Percentiles rank a stretch among this genome's conserved stretches.
Evolutionary conservation across 2,329 filamentous ascomycete genomes (phyloP).

Genomic region (Talaromyces sp.): DNA sequence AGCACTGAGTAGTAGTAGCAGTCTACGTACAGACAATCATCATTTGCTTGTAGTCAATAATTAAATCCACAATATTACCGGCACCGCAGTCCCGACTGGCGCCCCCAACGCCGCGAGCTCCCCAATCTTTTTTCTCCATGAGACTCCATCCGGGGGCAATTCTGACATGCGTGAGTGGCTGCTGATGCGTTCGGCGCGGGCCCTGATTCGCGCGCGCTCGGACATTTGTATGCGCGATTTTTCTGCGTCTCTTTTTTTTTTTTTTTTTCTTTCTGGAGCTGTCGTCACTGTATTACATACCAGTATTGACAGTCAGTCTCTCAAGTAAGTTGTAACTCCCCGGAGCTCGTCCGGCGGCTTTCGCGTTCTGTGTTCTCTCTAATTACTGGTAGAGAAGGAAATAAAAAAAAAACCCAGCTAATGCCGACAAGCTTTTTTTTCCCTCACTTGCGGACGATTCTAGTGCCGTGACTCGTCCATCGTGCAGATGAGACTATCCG

Average conservation of each 20-base stretch:
- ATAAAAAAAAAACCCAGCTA: background rate
- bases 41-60: background rate
- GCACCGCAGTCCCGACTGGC: background rate
- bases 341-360: background rate
- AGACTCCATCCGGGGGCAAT: background rate
- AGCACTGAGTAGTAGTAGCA: too few relatives aligned
- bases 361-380: background rate
- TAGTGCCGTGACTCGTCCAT: background rate
- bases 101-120: background rate
- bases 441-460: background rate
- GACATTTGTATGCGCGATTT: slow-evolving; percentile 13
- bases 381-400: background rate
- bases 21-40: too few relatives aligned
- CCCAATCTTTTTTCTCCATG: background rate
- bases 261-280: too few relatives aligned
- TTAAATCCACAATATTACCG: background rate
- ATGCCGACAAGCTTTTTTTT: background rate
- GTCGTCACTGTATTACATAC: background rate
- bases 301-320: too few relatives aligned
- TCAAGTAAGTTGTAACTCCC: background rate
- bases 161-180: background rate
- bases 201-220: slow-evolving; percentile 6
- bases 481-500: background rate
- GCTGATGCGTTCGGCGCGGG: slow-evolving; percentile 1
- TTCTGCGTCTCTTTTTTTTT: background rate